Evolutionary conservation across 768 basidiomycete genomes (phyloP).

Genomic region (Suillus hirtellus): DNA sequence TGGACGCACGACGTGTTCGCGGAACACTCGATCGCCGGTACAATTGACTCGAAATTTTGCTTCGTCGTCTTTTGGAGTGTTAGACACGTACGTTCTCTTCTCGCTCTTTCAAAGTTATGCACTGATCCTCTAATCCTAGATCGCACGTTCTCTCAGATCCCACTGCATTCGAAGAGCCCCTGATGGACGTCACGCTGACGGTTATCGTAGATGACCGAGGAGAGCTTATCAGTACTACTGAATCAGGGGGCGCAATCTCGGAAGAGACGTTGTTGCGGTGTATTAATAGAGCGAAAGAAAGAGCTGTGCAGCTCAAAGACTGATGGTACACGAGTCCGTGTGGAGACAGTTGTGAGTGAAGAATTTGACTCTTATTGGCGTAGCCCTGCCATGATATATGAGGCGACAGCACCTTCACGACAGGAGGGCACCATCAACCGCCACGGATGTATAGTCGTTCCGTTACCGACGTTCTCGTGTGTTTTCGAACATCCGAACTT

Average conservation of each 20-base stretch:
- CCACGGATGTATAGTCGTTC: neutral
- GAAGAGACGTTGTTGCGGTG: conserved; percentile 6
- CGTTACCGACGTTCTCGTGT: neutral
- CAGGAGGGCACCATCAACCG: neutral
- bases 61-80: conserved; percentile 4
- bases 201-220: conserved; percentile 56
- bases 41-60: conserved; percentile 29
- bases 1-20: conserved; percentile 59
- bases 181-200: conserved; percentile 72
- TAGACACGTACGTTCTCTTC: conserved; percentile 4
- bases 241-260: conserved; percentile 45
- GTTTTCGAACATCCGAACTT: neutral
- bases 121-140: neutral
- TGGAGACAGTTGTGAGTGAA: neutral
- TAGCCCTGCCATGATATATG: neutral
- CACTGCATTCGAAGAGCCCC: conserved; percentile 86
- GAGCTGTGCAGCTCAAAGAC: conserved; percentile 2
- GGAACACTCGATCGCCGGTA: conserved; percentile 46
- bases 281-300: conserved; percentile 13
- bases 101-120: too few species aligned
- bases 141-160: conserved; percentile 77
- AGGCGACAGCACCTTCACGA: neutral
- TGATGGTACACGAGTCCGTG: neutral
- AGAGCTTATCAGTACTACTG: conserved; percentile 51
- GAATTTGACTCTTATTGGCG: neutral